Base-by-base conservation (phyloP, 768 basidiomycete species). In the Collybiopsis luxurians region DNA sequence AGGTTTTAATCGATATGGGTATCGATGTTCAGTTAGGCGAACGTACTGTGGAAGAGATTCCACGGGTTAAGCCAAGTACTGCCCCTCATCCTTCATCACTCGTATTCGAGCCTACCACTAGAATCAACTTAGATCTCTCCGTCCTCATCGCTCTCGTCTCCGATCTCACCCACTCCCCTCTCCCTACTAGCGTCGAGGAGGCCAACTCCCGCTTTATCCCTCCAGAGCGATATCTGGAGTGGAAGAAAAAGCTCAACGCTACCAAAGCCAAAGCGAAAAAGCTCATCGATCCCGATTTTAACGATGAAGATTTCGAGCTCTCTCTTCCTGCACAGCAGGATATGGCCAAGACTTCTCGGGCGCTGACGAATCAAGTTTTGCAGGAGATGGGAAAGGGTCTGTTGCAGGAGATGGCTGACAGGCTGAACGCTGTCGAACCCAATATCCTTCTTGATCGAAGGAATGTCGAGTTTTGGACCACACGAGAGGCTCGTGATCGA, bases 71-170 rank as follows among this genome's bases (percentile, higher is more conserved):
- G 2, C 44, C 23, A 36, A 44, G 11, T 15, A 47, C 34, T 34
- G 17, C 30, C 2, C 26, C 23, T 27, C 31, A 45, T 26, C 36
- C 21, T 4, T 49, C 47, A 12, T 42, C 64, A 50, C 26, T 59
- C 15, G 59, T 65, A 45, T 66, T 79, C 36, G 55, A 66, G 10
- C 89, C 87, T 1, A 89, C 88, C 0, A 62, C 63, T 5, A 72
- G 78, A 47, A 77, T 96, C 69, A 90, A 93, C 61, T 79, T 95
- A 31, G 94, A 96, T 65, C 76, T 96, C 11, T 94, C 91, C 0
- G 79, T 89, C 1, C 79, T 96, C 45, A 88, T 96, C 53, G 92
- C 94, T 0, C 78, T 95, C 27, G 79, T 90, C 42, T 92, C 90
- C 11, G 91, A 92, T 60, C 83, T 92, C 51, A 87, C 89, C 0